Conservation (phyloP, 176 grass and related monocot species). For the Aegilops umbellulata region DNA sequence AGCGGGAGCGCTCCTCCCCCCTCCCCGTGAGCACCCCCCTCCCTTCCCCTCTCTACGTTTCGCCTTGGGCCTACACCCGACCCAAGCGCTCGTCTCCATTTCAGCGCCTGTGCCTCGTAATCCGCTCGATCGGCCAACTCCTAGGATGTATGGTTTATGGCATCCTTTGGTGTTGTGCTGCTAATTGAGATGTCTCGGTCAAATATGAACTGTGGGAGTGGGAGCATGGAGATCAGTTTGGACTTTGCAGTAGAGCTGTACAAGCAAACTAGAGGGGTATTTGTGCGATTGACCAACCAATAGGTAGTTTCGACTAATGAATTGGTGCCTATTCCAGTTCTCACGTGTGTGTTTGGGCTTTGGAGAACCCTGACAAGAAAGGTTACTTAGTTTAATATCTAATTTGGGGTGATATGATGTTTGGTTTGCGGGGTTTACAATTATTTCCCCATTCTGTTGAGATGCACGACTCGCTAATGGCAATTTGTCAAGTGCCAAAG, state of each 20-base stretch:
- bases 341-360: neutral
- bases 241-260: neutral
- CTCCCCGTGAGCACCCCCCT: constrained; percentile 43
- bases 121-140: neutral
- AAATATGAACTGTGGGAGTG: neutral
- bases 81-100: neutral
- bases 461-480: neutral
- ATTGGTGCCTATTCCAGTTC: neutral
- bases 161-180: neutral
- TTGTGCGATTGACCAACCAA: neutral
- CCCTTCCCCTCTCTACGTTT: neutral
- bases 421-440: neutral
- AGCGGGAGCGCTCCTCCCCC: constrained; percentile 37
- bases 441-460: neutral
- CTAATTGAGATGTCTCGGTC: neutral
- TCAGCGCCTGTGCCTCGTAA: neutral
- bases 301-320: neutral
- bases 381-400: neutral
- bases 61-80: neutral
- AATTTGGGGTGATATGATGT: neutral
- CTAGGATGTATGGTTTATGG: neutral
- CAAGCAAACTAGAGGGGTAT: neutral
- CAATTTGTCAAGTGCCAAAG: neutral
- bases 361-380: neutral
- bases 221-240: no score